phyloP scores from a whole-genome alignment of 192 early-diverging fungal genomes.

The Gigaspora rosea region DNA sequence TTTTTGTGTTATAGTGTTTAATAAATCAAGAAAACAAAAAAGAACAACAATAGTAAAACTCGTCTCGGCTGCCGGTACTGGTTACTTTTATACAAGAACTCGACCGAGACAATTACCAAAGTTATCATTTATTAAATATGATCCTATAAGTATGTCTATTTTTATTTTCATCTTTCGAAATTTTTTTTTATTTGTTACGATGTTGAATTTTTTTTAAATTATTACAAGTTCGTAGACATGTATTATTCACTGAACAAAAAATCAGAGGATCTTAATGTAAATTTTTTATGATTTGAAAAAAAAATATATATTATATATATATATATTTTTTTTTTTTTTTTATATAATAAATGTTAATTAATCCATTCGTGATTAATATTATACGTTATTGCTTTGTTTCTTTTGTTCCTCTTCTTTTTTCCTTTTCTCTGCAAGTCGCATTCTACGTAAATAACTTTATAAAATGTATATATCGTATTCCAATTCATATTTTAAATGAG shows the following conservation, averaged over 20 bases:
- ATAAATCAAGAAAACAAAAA: too few relatives aligned
- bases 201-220: background rate
- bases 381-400: background rate
- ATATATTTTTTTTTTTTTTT: too few relatives aligned
- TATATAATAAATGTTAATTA: background rate
- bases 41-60: slow-evolving; percentile 85
- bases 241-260: slow-evolving; percentile 28
- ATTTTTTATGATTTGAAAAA: background rate
- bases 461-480: background rate
- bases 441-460: slow-evolving; percentile 10
- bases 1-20: too few relatives aligned
- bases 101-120: slow-evolving; percentile 79
- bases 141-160: slow-evolving; percentile 70
- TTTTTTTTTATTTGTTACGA: background rate
- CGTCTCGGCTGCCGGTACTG: slow-evolving; percentile 87
- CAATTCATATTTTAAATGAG: background rate
- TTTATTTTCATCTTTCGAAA: background rate
- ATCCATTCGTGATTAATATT: background rate
- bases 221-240: slow-evolving; percentile 1
- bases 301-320: background rate
- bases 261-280: background rate
- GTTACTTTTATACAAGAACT: slow-evolving; percentile 85
- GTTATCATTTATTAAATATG: slow-evolving; percentile 90
- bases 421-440: background rate
- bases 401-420: slow-evolving; percentile 6